A percentile compares a stretch with the other conserved stretches of the same genome.
These are phyloP conservation scores for Saccharomyces hybrid DNA, from an alignment of 1,139 yeast genomes.

Conservation along the genomic window DNA sequence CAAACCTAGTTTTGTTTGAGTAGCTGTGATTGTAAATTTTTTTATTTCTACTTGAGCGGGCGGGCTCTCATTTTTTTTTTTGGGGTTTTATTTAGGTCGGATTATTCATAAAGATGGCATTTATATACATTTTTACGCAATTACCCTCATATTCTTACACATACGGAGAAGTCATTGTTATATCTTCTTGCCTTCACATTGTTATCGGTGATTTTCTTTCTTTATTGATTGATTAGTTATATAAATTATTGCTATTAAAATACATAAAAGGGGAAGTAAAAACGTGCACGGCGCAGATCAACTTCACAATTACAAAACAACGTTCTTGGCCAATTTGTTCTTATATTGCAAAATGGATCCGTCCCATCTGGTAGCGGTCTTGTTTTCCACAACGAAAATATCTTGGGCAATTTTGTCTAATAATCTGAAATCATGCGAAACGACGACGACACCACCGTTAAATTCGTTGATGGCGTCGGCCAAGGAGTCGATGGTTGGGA, in stretches of 20 bases:
- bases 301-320: slow-evolving; percentile 47
- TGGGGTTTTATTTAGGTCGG: not conserved
- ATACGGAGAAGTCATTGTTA: not conserved
- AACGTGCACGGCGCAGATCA: not conserved
- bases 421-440: slow-evolving; percentile 97
- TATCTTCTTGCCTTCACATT: not conserved
- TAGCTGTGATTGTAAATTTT: not conserved
- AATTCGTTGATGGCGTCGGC: slow-evolving; percentile 92
- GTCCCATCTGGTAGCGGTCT: slow-evolving; percentile 94
- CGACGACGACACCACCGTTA: slow-evolving; percentile 98
- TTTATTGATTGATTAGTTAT: not conserved
- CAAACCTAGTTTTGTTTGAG: slow-evolving; percentile 5
- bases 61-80: not conserved
- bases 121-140: not conserved
- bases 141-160: not conserved
- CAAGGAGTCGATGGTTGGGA: slow-evolving; percentile 93
- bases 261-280: not conserved
- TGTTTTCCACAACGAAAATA: slow-evolving; percentile 89
- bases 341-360: slow-evolving; percentile 86
- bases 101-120: not conserved
- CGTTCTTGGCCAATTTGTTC: slow-evolving; percentile 83
- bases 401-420: slow-evolving; percentile 97
- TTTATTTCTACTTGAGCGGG: not conserved
- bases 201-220: not conserved
- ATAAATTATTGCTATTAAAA: not conserved